Percentiles rank a stretch among this genome's conserved stretches.
Evolutionary conservation across 805 yeast genomes (phyloP).

Genomic region (Isabelozyma rhagii): DNA sequence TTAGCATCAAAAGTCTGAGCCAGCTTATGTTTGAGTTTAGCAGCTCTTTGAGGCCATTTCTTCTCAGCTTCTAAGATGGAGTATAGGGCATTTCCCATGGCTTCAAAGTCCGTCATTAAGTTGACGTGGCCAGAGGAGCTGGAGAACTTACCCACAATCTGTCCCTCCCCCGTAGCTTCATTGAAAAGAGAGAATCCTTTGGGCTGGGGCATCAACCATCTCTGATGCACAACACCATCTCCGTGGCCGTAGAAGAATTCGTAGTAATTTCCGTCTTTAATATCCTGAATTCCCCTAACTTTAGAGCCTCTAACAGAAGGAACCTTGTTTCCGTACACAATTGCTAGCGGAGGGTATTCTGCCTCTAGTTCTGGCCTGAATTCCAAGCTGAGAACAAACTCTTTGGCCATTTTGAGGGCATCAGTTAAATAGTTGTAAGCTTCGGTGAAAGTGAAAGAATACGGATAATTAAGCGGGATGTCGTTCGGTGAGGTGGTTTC

Average conservation of each 20-base stretch:
- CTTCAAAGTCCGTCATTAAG: conserved; percentile 68
- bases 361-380: conserved; percentile 44
- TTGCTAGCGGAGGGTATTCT: conserved; percentile 78
- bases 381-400: conserved; percentile 54
- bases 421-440: conserved; percentile 62
- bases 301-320: conserved; percentile 84
- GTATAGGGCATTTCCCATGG: conserved; percentile 67
- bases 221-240: conserved; percentile 87
- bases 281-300: conserved; percentile 59
- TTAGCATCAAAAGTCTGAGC: background rate
- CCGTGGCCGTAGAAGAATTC: conserved; percentile 86
- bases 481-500: background rate
- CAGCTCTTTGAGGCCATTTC: conserved; percentile 18
- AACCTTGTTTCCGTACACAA: conserved; percentile 75
- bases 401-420: conserved; percentile 57
- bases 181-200: conserved; percentile 53
- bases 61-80: conserved; percentile 62
- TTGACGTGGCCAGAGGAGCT: conserved; percentile 75
- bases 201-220: conserved; percentile 76
- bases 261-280: conserved; percentile 67
- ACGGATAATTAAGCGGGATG: background rate
- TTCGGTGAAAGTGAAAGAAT: conserved; percentile 46
- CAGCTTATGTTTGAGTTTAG: background rate
- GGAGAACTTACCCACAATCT: conserved; percentile 64
- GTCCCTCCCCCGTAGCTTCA: conserved; percentile 32